Percentiles rank a stretch among this genome's conserved stretches.
Evolutionary conservation across 805 yeast species (phyloP).

Genomic region (Ogataea henricii): DNA sequence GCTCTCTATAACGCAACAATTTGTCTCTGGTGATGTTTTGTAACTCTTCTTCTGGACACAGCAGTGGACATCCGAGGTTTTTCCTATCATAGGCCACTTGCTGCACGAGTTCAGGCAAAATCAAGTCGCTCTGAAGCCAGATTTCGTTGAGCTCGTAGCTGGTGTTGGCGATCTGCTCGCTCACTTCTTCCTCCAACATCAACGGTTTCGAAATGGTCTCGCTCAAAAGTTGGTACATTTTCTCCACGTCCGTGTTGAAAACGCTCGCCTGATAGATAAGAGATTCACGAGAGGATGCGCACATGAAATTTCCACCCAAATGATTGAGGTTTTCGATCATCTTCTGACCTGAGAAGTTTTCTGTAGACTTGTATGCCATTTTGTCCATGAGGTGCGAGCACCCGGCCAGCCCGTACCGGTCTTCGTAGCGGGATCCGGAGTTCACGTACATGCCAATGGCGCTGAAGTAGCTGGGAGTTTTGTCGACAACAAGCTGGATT

Average conservation of each 20-base stretch:
- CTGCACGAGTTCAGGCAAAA: constrained; percentile 89
- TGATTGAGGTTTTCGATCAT: constrained; percentile 77
- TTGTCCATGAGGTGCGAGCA: constrained; percentile 83
- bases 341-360: constrained; percentile 55
- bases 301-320: constrained; percentile 92
- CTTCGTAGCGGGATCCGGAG: constrained; percentile 89
- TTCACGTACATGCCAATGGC: constrained; percentile 87
- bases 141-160: constrained; percentile 83
- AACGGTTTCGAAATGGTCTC: constrained; percentile 78
- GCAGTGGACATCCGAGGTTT: constrained; percentile 83
- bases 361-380: constrained; percentile 77
- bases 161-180: constrained; percentile 71
- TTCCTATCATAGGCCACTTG: constrained; percentile 71
- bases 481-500: constrained; percentile 77
- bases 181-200: constrained; percentile 67
- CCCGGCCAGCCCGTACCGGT: constrained; percentile 57
- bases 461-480: constrained; percentile 86
- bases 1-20: constrained; percentile 57
- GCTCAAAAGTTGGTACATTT: constrained; percentile 73
- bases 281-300: constrained; percentile 89
- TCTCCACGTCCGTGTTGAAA: constrained; percentile 79
- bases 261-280: constrained; percentile 94
- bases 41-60: constrained; percentile 75
- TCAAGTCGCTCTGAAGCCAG: constrained; percentile 77
- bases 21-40: constrained; percentile 53